Evolutionary conservation across 495 filamentous ascomycete genomes (phyloP), one percentile per base, ranked within the genome.

Genomic region (Cetradonia linearis): DNA sequence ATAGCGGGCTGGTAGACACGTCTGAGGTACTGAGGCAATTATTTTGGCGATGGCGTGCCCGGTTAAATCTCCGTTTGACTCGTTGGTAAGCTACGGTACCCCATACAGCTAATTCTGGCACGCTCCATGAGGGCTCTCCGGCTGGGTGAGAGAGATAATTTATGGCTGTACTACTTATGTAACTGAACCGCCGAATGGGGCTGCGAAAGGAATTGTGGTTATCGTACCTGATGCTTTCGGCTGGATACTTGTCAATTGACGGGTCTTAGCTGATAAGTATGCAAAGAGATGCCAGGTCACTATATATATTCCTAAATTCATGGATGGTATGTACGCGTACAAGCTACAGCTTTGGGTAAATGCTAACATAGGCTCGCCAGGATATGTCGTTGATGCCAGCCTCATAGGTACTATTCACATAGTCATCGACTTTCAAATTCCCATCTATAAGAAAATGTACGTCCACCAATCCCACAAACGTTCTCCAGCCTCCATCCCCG

Each of bases 281-380:
- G 78, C 81, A 4, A 67, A 73, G 30, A 73, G 73, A 59, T 74
- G 76, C 0, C 71, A 68, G 13, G 78, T 72, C 62, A 67, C 66
- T 5, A 80, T 84, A 33, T 81, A 79, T 62, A 62, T 81, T 46
- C 83, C 82, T 0, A 81, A 86, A 58, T 81, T 85, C 63, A 80
- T 84, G 78, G 67, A 74, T 56, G 81, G 82, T 81, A 40, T 59
- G 68, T 68, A 20, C 13, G n/a, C 25, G 42, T 23, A 11, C 42
- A 20, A 46, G 40, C 4, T 46, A 20, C 42, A 46, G 3, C 20
- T 3, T 4, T 4, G 42, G 13, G 31, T 27, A 44, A 27, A 7
- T 14, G 40, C 38, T 58, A 27, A 56, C 58, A 14, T 10, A 46
- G 20, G 13, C 18, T 10, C 6, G 6, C 18, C 34, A 60, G 58